Base-by-base conservation (phyloP, 179 eudicot species). In the Drosera spatulata region DNA sequence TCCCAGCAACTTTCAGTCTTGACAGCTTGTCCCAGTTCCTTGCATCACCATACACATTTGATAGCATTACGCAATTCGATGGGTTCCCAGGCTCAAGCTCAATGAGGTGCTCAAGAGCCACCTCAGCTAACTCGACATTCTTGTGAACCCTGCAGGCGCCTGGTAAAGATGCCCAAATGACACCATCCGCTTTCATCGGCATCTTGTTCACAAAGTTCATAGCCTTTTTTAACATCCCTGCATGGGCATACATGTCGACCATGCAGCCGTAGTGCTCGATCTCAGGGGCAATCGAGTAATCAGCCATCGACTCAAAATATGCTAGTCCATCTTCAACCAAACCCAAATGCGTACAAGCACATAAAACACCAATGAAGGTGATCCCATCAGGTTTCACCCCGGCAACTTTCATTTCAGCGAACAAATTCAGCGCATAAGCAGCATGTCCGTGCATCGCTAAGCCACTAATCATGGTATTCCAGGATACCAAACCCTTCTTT, bases 181-280 rank as follows among this genome's bases (percentile, higher is more conserved):
- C 79, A 65, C 74, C 58, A 69, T 88, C 96, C 40, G 94, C 79
- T 67, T 75, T 69, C 62, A 84, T 62, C 3, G 87, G 88, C 96
- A 88, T 88, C 47, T 64, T 72, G 11, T 56, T 61, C 44, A 88
- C 71, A 47, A 86, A 78, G 47, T 79, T 71, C 41, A 88, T 73
- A 62, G 95, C 96, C 71, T 80, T 78, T 10, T 61, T 70, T 37
- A 88, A 46, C 54, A 60, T 77, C 61, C 96, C 95, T 39, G 88
- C 80, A 56, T 88, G 82, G 39, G 85, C 82, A 61, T 84, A 67
- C 39, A 86, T 67, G 71, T 84, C 95, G 44, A 86, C 79, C 60
- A 88, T 59, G 70, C 96, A 88, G 53, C 94, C 94, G 65, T 79
- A 88, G 61, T 88, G 96, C 75, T 86, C 91, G 61, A 88, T 80